phyloP scores from a whole-genome alignment of 768 basidiomycete species.

The Hebeloma cylindrosporum region DNA sequence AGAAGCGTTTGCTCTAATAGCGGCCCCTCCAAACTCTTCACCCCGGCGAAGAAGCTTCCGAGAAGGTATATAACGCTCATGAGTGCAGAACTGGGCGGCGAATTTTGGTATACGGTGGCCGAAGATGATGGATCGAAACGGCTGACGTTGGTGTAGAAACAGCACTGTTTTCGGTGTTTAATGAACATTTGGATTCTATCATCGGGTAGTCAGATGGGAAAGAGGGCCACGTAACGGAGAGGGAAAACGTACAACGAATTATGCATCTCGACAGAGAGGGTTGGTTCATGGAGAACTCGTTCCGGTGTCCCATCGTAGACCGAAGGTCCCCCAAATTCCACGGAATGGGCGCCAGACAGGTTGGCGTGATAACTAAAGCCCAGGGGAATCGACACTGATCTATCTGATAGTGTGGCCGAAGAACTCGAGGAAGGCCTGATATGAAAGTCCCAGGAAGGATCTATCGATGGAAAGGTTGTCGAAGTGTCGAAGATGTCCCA shows the following conservation, averaged over 20 bases:
- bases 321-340: constrained; percentile 17
- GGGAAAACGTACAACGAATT: constrained; percentile 18
- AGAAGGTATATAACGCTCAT: constrained; percentile 62
- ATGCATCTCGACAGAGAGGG: constrained; percentile 18
- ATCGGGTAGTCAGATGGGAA: background rate
- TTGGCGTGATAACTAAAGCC: constrained; percentile 2
- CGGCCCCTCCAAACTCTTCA: constrained; percentile 43
- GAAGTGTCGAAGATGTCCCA: no score
- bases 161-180: constrained; percentile 57
- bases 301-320: constrained; percentile 15
- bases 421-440: no score
- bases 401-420: no score
- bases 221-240: background rate
- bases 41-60: constrained; percentile 53
- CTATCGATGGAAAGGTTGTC: no score
- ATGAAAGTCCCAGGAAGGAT: no score
- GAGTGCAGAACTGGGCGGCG: constrained; percentile 54
- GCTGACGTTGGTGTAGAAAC: constrained; percentile 50
- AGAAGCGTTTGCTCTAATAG: constrained; percentile 50
- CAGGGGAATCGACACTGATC: no score
- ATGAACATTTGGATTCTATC: constrained; percentile 55
- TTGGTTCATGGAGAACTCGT: constrained; percentile 12
- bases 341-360: constrained; percentile 4
- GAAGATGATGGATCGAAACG: constrained; percentile 39
- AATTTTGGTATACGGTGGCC: constrained; percentile 19